These are phyloP conservation scores for Sabuloglossum arenarium DNA, from an alignment of 495 filamentous ascomycete genomes.

Conservation along the genomic window DNA sequence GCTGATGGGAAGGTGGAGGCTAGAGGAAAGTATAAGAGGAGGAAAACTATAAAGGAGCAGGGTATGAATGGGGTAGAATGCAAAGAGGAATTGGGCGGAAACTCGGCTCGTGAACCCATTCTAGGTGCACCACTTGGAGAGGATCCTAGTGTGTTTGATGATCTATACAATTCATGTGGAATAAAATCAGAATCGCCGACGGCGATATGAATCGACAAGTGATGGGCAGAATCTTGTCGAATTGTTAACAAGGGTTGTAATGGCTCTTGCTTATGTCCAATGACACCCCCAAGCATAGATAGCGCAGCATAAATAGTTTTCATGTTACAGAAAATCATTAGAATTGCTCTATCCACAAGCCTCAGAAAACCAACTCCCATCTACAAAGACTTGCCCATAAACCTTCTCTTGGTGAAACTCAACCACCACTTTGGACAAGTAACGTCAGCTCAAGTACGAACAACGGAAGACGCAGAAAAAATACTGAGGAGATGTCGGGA, in stretches of 20 bases:
- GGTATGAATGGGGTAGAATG: constrained; percentile 13
- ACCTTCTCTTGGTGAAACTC: constrained; percentile 95
- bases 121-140: too few species aligned
- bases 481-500: neutral
- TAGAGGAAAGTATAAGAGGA: constrained; percentile 51
- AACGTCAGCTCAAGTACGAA: neutral
- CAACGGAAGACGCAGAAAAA: neutral
- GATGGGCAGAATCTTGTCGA: neutral
- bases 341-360: neutral
- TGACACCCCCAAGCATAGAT: too few species aligned
- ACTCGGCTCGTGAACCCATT: too few species aligned
- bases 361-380: neutral
- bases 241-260: too few species aligned
- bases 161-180: too few species aligned
- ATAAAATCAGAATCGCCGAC: too few species aligned
- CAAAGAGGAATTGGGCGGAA: constrained; percentile 3
- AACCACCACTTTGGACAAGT: constrained; percentile 60
- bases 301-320: neutral
- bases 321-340: neutral
- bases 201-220: too few species aligned
- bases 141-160: too few species aligned
- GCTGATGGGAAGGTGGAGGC: constrained; percentile 59
- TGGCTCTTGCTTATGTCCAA: too few species aligned
- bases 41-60: constrained; percentile 25
- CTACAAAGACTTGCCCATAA: constrained; percentile 67